Percentiles rank a stretch among this genome's conserved stretches.
These are phyloP conservation scores for Xylaria acuta DNA, from an alignment of 495 filamentous ascomycete species.

Conservation along the genomic window DNA sequence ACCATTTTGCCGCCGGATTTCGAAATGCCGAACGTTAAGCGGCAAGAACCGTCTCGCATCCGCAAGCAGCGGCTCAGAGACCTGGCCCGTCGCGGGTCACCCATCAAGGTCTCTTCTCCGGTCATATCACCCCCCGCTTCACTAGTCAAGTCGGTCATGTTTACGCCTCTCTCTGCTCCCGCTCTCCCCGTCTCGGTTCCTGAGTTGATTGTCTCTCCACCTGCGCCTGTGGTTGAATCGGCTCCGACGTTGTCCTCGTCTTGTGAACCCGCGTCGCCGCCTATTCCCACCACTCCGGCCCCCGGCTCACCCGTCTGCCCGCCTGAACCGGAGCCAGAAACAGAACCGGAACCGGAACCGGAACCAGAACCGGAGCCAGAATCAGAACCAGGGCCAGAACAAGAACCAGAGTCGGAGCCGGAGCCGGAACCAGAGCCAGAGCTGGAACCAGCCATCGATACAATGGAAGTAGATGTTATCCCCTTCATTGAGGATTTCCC, in stretches of 20 bases:
- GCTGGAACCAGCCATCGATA: neutral
- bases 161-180: neutral
- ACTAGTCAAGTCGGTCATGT: neutral
- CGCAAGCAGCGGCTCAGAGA: conserved; percentile 3
- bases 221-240: neutral
- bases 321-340: neutral
- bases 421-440: no score
- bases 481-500: neutral
- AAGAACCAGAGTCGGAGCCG: no score
- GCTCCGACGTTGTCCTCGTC: neutral
- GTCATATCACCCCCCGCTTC: neutral
- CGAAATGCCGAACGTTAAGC: neutral
- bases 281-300: no score
- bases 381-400: no score
- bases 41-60: neutral
- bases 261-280: neutral
- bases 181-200: neutral
- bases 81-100: neutral
- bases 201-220: neutral
- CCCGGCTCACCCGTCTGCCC: no score
- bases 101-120: neutral
- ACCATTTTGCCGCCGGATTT: neutral
- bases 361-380: no score
- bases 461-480: neutral
- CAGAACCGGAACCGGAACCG: no score